phyloP scores from a whole-genome alignment of 225 moss, liverwort and hornwort genomes.

The Pleurozium schreberi region DNA sequence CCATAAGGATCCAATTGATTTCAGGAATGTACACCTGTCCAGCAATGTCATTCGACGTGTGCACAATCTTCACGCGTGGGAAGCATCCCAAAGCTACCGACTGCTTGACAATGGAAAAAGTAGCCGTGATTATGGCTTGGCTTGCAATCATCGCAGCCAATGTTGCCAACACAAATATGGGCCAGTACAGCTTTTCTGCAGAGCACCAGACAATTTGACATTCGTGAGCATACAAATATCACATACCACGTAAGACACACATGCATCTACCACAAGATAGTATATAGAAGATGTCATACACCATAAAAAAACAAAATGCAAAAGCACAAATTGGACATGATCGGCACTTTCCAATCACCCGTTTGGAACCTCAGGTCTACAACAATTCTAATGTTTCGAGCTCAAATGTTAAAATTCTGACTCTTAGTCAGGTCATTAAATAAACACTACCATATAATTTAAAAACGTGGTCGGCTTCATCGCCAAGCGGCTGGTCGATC shows the following conservation, averaged over 20 bases:
- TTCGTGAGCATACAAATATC: neutral
- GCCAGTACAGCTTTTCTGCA: constrained; percentile 80
- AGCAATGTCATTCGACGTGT: constrained; percentile 57
- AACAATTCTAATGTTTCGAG: neutral
- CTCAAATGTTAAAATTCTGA: neutral
- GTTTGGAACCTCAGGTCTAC: neutral
- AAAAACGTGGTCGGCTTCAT: constrained; percentile 49
- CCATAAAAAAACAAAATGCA: neutral
- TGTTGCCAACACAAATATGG: constrained; percentile 84
- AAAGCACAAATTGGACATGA: neutral
- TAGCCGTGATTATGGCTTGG: constrained; percentile 94
- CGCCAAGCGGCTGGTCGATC: constrained; percentile 78
- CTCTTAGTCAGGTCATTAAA: neutral
- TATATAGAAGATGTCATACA: neutral
- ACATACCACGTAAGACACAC: neutral
- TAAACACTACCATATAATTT: neutral
- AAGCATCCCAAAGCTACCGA: constrained; percentile 74
- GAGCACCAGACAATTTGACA: neutral
- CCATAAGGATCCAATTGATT: constrained; percentile 91
- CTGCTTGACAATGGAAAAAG: constrained; percentile 90
- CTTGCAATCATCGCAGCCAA: constrained; percentile 81
- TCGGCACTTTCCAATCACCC: neutral
- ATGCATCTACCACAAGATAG: neutral
- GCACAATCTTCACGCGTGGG: constrained; percentile 83
- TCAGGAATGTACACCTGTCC: constrained; percentile 93